A percentile compares a stretch with the other conserved stretches of the same genome.
These are phyloP conservation scores for Tylopilus intermedius DNA, from an alignment of 768 basidiomycete species.

Conservation along the genomic window DNA sequence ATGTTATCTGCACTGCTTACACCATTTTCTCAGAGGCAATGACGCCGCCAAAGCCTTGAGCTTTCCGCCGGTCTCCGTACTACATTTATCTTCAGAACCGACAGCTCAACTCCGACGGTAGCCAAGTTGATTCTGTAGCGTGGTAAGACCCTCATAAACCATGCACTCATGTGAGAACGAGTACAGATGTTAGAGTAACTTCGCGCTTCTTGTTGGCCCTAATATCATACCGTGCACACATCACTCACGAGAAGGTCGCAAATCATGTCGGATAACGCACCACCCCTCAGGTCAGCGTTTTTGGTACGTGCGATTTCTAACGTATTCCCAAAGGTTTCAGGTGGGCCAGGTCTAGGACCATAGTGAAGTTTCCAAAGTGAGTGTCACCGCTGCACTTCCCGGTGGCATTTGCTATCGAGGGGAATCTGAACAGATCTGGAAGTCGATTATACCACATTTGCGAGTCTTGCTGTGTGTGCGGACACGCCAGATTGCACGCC, in stretches of 20 bases:
- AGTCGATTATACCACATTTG: neutral
- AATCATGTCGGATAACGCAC: neutral
- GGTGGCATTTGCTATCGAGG: neutral
- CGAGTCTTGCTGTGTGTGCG: neutral
- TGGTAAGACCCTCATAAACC: slow-evolving; percentile 12
- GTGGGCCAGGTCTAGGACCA: neutral
- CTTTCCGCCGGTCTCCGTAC: neutral
- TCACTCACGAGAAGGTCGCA: neutral
- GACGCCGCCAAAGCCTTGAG: slow-evolving; percentile 28
- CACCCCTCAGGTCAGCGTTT: neutral
- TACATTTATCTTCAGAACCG: neutral
- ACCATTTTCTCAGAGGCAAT: slow-evolving; percentile 28
- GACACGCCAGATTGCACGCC: neutral
- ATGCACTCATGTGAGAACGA: slow-evolving; percentile 12
- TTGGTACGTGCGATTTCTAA: neutral
- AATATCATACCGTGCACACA: slow-evolving; percentile 13
- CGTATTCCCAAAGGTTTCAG: neutral
- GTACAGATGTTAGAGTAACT: slow-evolving; percentile 18
- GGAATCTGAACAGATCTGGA: neutral
- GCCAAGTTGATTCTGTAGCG: slow-evolving; percentile 6
- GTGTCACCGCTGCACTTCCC: neutral
- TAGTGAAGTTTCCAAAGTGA: neutral
- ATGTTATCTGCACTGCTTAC: neutral
- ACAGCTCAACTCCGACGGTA: slow-evolving; percentile 1
- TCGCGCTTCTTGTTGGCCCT: slow-evolving; percentile 2